Evolutionary conservation across 2,329 filamentous ascomycete species (phyloP).

Genomic region (Talaromyces sp.): DNA sequence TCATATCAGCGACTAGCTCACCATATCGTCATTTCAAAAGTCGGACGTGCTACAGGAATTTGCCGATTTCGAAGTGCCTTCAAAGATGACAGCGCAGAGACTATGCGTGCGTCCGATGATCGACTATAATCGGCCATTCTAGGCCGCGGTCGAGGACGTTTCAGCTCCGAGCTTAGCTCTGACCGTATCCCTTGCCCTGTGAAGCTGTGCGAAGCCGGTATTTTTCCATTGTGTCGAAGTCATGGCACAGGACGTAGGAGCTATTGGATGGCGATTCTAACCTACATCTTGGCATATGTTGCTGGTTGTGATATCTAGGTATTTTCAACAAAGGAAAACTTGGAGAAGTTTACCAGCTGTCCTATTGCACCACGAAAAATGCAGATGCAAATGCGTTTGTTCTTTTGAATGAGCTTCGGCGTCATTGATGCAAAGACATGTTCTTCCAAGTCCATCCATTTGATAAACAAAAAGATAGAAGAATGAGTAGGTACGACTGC

Average conservation of each 20-base stretch:
- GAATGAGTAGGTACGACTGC: too few species aligned
- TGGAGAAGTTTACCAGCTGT: conserved; percentile 18
- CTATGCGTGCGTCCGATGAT: conserved; percentile 22
- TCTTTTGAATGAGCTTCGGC: conserved; percentile 20
- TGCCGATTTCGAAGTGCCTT: conserved; percentile 7
- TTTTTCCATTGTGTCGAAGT: conserved; percentile 23
- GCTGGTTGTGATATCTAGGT: conserved; percentile 17
- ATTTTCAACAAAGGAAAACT: conserved; percentile 21
- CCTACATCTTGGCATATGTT: conserved; percentile 24
- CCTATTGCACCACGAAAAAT: conserved; percentile 21
- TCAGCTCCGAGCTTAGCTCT: conserved; percentile 11
- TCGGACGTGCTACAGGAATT: conserved; percentile 22
- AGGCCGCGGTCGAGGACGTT: conserved; percentile 20
- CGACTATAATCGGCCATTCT: conserved; percentile 18
- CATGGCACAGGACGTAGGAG: conserved; percentile 12
- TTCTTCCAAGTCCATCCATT: neutral
- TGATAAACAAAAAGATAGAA: neutral
- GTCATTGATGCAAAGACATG: conserved; percentile 7
- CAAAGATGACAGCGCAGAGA: conserved; percentile 1
- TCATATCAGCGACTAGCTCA: conserved; percentile 21
- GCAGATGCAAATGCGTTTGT: conserved; percentile 20
- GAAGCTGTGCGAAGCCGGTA: conserved; percentile 23
- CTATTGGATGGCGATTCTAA: conserved; percentile 24
- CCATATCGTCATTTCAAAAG: conserved; percentile 21
- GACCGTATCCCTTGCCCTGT: conserved; percentile 21